Evolutionary conservation across 2,329 filamentous ascomycete genomes (phyloP), one percentile per base, ranked within the genome.

Genomic region (Macrophomina phaseolina): DNA sequence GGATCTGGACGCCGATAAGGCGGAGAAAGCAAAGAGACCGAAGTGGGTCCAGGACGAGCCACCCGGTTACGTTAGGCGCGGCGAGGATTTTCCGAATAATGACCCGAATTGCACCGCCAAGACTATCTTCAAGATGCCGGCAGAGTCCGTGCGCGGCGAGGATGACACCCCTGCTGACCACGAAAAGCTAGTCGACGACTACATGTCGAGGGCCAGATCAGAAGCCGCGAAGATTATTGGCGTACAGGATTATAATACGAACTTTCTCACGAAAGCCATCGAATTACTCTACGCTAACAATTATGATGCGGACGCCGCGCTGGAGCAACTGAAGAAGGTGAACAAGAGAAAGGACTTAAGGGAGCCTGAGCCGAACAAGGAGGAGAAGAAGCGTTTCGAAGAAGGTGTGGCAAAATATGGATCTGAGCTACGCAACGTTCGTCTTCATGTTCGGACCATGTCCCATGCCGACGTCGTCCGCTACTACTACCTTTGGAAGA

Each of bases 401-500:
- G 94, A 97, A 75, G 95, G 88, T 48, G 92, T 99, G 11, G 82
- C 87, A 55, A 97, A 95, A 76, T 97, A 90, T 74, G 95, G 95
- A 28, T 97, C 94, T 0, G 95, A 99, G 79, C 88, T 97, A 73
- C 87, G 92, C 70, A 86, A 87, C 55, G 90, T 98, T 68, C 93
- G 90, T 70, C 89, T 91, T 71, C 91, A 97, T 77, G 92, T 97
- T 73, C 94, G 93, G 78, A 92, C 90, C 0, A 88, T 95, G 71
- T 88, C 87, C 48, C 89, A 93, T 69, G 89, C 90, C 61, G 88
- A 92, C 67, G 90, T 97, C 69, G 93, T 97, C 32, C 91, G 95
- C 3, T 96, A 91, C 76, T 99, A 98, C 79, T 99, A 99, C 77
- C 92, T 92, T 70, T 99, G 95, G 95, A 99, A 99, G 81, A 98